Conservation (phyloP, 2,329 filamentous ascomycete species). For the Calonectria honghensis region DNA sequence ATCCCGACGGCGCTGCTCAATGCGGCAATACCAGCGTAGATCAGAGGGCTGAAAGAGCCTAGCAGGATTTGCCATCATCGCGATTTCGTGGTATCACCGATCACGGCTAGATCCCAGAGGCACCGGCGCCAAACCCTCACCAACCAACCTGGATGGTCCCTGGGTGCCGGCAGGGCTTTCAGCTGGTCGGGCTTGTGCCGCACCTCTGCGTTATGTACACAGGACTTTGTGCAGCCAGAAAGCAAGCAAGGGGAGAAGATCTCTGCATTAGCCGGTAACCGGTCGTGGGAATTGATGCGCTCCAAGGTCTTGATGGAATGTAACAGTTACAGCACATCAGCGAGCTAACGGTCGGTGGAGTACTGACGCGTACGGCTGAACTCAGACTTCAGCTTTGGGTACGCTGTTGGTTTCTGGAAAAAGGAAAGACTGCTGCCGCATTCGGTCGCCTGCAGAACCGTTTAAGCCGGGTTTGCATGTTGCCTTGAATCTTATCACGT, state of each 20-base stretch:
- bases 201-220: neutral
- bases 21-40: neutral
- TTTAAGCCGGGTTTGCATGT: neutral
- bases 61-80: neutral
- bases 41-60: constrained; percentile 7
- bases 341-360: neutral
- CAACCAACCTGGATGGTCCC: neutral
- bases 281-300: neutral
- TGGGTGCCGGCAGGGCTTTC: neutral
- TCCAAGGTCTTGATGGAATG: neutral
- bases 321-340: neutral
- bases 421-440: neutral
- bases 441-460: neutral
- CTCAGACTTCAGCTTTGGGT: constrained; percentile 2
- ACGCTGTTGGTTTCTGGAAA: neutral
- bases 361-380: neutral
- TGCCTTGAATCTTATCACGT: constrained; percentile 10
- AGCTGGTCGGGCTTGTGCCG: constrained; percentile 11
- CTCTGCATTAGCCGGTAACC: constrained; percentile 2
- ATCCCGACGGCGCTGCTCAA: constrained; percentile 14
- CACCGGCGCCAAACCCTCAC: neutral
- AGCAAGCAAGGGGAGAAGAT: constrained; percentile 2
- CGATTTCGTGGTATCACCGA: neutral
- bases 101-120: constrained; percentile 12
- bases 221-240: too few relatives aligned